Evolutionary conservation across 176 grass and related monocot genomes (phyloP), one percentile per base, ranked within the genome.

Genomic region (Phoenix roebelenii): DNA sequence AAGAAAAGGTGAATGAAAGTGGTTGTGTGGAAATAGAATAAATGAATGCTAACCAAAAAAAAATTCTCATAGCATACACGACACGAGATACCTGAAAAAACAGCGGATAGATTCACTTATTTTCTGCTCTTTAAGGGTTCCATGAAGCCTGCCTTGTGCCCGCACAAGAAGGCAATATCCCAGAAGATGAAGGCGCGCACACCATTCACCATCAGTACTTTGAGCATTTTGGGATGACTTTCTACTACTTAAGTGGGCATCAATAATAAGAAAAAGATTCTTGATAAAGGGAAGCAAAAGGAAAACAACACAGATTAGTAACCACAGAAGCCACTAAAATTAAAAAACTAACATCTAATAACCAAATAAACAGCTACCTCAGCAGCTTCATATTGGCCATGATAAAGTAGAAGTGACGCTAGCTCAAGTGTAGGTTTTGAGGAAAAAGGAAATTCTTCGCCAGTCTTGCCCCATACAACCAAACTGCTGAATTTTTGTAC

Each of bases 371-470:
- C 15, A 15, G 3, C 22, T 85, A 97, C 92, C 92, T 85, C 72
- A 80, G 81, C 81, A 80, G 78, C 78, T 81, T 91, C 87, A 64
- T 88, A 90, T 74, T 97, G 87, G 52, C 86, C 69, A 85, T 97
- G 61, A 28, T 57, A 62, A 67, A 91, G 55, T 30, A 97, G 63
- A 75, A 73, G 29, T 63, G 87, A 79, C 35, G 75, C 67, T 49
- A 91, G 60, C 67, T 79, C 73, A 73, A 81, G 65, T 51, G 61
- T 79, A 57, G 69, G 72, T 59, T 66, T 65, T 57, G 64, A 74
- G 57, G 82, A 88, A 62, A 61, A 72, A 49, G 68, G 63, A 53
- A 22, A 54, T 63, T 61, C 22, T 16, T 69, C 77, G 71, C 15
- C 57, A 65, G 39, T 79, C 57, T 77, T 70, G 66, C 75, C 51